Evolutionary conservation across 2,329 filamentous ascomycete species (phyloP).

Genomic region (Cladophialophora yegresii): DNA sequence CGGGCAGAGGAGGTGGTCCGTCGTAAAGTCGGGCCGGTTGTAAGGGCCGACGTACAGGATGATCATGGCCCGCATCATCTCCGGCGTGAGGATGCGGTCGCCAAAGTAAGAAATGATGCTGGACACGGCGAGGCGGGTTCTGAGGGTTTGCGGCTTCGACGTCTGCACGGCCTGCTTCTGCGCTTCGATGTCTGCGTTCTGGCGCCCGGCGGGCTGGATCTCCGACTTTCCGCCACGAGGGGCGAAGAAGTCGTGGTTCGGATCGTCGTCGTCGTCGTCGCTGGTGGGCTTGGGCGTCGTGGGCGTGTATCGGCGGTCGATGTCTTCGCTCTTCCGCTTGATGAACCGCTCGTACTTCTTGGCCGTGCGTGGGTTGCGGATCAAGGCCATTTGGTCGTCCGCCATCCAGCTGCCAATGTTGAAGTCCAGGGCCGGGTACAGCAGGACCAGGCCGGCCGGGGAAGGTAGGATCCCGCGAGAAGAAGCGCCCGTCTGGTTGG

Average conservation of each 20-base stretch:
- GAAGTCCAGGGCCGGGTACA: constrained; percentile 92
- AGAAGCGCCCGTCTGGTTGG: constrained; percentile 48
- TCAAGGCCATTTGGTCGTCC: constrained; percentile 93
- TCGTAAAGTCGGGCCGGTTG: constrained; percentile 86
- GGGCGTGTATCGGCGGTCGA: constrained; percentile 62
- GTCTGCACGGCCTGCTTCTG: constrained; percentile 42
- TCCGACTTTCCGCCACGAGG: constrained; percentile 34
- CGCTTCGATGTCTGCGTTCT: constrained; percentile 39
- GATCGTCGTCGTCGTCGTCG: constrained; percentile 59
- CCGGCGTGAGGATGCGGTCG: constrained; percentile 88
- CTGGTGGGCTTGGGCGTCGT: constrained; percentile 81
- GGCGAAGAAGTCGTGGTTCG: constrained; percentile 39
- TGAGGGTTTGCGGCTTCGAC: constrained; percentile 56
- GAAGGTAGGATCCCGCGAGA: constrained; percentile 64
- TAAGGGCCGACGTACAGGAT: constrained; percentile 95
- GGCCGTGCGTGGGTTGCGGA: constrained; percentile 69
- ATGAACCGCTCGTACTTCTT: constrained; percentile 70
- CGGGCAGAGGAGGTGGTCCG: constrained; percentile 87
- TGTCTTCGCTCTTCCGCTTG: constrained; percentile 78
- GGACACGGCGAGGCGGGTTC: constrained; percentile 86
- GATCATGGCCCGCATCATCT: constrained; percentile 99
- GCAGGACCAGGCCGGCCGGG: constrained; percentile 78
- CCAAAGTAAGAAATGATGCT: constrained; percentile 99
- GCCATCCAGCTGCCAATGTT: constrained; percentile 99
- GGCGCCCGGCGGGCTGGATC: constrained; percentile 36